Percentiles rank a stretch among this genome's conserved stretches.
phyloP scores from a whole-genome alignment of 2,329 filamentous ascomycete genomes.

The Fusarium tuaranense region DNA sequence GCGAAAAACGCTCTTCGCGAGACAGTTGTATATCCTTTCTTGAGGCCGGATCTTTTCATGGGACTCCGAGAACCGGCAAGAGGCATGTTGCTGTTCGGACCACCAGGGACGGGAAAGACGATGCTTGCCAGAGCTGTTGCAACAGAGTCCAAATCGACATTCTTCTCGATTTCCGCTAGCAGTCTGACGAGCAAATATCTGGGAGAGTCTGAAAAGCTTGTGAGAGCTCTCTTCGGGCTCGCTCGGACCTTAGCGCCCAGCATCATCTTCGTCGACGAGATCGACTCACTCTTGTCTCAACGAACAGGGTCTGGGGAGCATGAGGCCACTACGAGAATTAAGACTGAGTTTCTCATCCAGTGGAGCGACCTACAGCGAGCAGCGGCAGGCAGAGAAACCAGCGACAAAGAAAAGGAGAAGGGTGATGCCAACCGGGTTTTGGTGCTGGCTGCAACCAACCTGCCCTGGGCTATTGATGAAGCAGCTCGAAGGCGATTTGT shows the following conservation, averaged over 20 bases:
- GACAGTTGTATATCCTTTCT: slow-evolving; percentile 95
- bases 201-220: slow-evolving; percentile 96
- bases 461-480: slow-evolving; percentile 98
- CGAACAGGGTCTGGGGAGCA: slow-evolving; percentile 88
- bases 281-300: slow-evolving; percentile 90
- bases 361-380: slow-evolving; percentile 96
- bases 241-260: slow-evolving; percentile 90
- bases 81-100: slow-evolving; percentile 96
- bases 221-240: slow-evolving; percentile 90
- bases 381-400: slow-evolving; percentile 84
- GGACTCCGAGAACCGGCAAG: slow-evolving; percentile 92
- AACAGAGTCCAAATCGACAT: slow-evolving; percentile 93
- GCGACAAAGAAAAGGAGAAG: slow-evolving; percentile 72
- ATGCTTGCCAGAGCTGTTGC: slow-evolving; percentile 95
- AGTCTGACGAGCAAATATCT: slow-evolving; percentile 96
- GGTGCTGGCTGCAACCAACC: slow-evolving; percentile 93
- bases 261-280: slow-evolving; percentile 99
- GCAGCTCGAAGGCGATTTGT: slow-evolving; percentile 92
- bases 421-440: slow-evolving; percentile 91
- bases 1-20: slow-evolving; percentile 95
- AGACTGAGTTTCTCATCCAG: slow-evolving; percentile 97
- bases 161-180: slow-evolving; percentile 96
- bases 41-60: slow-evolving; percentile 95
- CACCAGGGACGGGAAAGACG: slow-evolving; percentile 97
- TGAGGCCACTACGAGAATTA: slow-evolving; percentile 92